A percentile compares a stretch with the other conserved stretches of the same genome.
Conservation (phyloP, 495 filamentous ascomycete genomes). For the Tuber borchii region DNA sequence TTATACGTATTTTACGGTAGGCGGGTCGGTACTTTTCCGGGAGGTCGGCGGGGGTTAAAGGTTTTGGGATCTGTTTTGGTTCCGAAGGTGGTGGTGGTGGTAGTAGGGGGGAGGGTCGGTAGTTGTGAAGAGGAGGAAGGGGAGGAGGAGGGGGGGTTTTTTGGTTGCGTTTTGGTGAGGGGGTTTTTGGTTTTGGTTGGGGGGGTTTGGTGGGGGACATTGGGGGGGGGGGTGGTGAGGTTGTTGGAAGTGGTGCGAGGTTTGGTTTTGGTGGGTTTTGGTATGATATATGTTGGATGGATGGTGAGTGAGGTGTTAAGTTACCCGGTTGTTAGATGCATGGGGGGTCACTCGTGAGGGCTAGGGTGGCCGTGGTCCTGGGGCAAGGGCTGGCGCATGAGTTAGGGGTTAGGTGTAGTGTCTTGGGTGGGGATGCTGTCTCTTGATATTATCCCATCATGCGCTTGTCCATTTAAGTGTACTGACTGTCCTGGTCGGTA, state of each 20-base stretch:
- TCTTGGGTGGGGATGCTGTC: no score
- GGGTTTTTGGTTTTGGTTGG: no score
- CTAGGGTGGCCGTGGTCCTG: neutral
- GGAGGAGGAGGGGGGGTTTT: neutral
- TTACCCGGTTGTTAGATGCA: neutral
- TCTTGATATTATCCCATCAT: no score
- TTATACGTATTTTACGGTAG: constrained; percentile 32
- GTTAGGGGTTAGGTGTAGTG: neutral
- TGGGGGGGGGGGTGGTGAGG: neutral
- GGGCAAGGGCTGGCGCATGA: no score
- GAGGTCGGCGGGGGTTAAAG: constrained; percentile 45
- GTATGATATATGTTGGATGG: no score
- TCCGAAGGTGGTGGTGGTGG: no score
- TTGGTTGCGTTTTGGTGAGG: neutral
- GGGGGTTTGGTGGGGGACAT: neutral
- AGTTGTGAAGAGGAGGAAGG: neutral
- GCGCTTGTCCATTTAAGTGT: no score
- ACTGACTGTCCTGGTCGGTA: no score
- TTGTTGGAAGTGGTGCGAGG: neutral
- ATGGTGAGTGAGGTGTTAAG: neutral
- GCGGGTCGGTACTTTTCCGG: constrained; percentile 40
- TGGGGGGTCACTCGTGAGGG: neutral
- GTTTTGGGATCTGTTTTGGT: constrained; percentile 37
- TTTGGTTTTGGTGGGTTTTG: neutral
- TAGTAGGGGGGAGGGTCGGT: neutral